A percentile compares a stretch with the other conserved stretches of the same genome.
Conservation (phyloP, 2,329 filamentous ascomycete species). For the Fusarium sp. region DNA sequence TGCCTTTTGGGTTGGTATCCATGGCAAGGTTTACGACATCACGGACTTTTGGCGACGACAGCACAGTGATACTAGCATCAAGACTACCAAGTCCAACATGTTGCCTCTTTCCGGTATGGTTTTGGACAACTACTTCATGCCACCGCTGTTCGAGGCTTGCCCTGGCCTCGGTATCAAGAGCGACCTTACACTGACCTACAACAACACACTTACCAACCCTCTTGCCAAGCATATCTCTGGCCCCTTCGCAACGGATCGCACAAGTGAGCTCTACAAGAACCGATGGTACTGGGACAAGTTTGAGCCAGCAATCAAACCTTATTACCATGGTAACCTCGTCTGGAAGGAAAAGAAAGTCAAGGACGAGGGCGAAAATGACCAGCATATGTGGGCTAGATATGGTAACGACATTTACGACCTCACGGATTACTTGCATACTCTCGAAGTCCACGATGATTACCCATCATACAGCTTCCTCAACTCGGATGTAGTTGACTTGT, state of each 20-base stretch:
- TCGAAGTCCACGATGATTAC: slow-evolving; percentile 69
- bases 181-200: slow-evolving; percentile 71
- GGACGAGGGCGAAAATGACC: slow-evolving; percentile 74
- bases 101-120: slow-evolving; percentile 81
- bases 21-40: slow-evolving; percentile 92
- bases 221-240: slow-evolving; percentile 80
- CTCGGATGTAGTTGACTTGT: slow-evolving; percentile 73
- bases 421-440: slow-evolving; percentile 90
- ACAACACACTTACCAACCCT: slow-evolving; percentile 70
- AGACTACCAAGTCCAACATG: slow-evolving; percentile 78
- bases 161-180: slow-evolving; percentile 76
- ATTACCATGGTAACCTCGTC: slow-evolving; percentile 89
- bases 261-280: slow-evolving; percentile 70
- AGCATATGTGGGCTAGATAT: slow-evolving; percentile 85
- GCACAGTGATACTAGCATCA: slow-evolving; percentile 80
- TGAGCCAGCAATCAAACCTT: slow-evolving; percentile 84
- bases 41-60: slow-evolving; percentile 87
- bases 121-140: slow-evolving; percentile 87
- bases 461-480: slow-evolving; percentile 81
- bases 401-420: slow-evolving; percentile 86
- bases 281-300: slow-evolving; percentile 87
- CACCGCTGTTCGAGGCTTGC: slow-evolving; percentile 83
- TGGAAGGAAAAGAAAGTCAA: slow-evolving; percentile 73
- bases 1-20: slow-evolving; percentile 90
- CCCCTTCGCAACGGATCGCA: slow-evolving; percentile 65